Base-by-base conservation (phyloP, 768 basidiomycete genomes). In the Multifurca ochricompacta region DNA sequence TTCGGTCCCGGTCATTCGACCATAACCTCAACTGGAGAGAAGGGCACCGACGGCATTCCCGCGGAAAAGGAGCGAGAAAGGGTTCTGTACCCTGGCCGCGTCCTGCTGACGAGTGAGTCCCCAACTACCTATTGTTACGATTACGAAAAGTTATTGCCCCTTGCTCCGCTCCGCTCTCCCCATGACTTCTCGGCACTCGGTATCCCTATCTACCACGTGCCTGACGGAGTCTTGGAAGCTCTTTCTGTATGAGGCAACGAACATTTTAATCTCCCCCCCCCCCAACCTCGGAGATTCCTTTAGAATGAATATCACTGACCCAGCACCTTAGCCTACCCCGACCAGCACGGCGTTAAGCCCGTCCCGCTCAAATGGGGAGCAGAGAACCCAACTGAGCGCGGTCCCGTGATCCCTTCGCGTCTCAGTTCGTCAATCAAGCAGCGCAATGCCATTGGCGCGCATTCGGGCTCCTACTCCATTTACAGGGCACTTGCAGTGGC, bases 401-500 rank as follows among this genome's bases (percentile, higher is more conserved):
- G 95, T 0, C 91, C 94, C 3, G 76, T 97, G 58, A 79, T 98
- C 54, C 91, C 88, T 66, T 92, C 88, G 1, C 86, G 94, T 23
- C 83, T 93, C 19, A 79, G 86, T 0, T 77, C 77, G 11, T 83
- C 85, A 28, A 87, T 95, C 74, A 94, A 93, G 71, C 78, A 83
- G 49, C 85, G 95, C 42, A 97, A 97, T 68, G 88, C 94, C 23
- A 79, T 97, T 65, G 94, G 95, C 9, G 93, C 95, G 0, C 93
- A 96, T 67, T 85, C 84, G 0, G 94, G 95, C 6, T 88, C 86
- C 1, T 97, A 97, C 70, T 91, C 88, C 13, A 93, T 96, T 70
- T 97, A 96, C 69, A 84, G 92, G 31, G 91, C 95, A 0, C 77
- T 98, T 11, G 82, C 88, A 9, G 93, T 96, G 65, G 95, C 92